Percentiles rank a stretch among this genome's conserved stretches.
Conservation (phyloP, 805 yeast species). For the Metschnikowia lachancei region DNA sequence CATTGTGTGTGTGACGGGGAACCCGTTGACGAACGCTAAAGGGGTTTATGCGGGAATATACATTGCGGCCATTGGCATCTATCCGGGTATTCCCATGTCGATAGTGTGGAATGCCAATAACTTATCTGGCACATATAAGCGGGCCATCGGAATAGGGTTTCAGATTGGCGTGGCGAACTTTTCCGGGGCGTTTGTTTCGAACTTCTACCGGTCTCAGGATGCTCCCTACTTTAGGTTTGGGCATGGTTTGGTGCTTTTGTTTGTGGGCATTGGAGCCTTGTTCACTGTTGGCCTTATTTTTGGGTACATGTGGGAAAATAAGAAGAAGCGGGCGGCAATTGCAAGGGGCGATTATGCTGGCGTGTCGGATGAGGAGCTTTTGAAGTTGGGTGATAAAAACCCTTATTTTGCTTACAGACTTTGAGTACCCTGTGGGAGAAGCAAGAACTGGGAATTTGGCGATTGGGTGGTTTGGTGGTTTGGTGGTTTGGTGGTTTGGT, state of each 20-base stretch:
- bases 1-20: slow-evolving; percentile 26
- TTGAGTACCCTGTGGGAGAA: too few relatives aligned
- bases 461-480: not conserved
- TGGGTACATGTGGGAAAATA: slow-evolving; percentile 6
- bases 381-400: slow-evolving; percentile 42
- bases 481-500: too few relatives aligned
- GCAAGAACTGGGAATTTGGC: not conserved
- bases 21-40: slow-evolving; percentile 22
- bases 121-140: slow-evolving; percentile 33
- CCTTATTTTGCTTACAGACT: slow-evolving; percentile 36
- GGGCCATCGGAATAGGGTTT: slow-evolving; percentile 40
- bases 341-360: slow-evolving; percentile 29
- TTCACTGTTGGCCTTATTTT: slow-evolving; percentile 1
- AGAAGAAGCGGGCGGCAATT: slow-evolving; percentile 13
- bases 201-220: slow-evolving; percentile 30
- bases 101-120: slow-evolving; percentile 39
- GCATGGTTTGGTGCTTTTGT: slow-evolving; percentile 32
- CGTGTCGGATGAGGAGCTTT: slow-evolving; percentile 26
- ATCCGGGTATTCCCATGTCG: slow-evolving; percentile 30
- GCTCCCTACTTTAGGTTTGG: slow-evolving; percentile 30
- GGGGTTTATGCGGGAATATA: slow-evolving; percentile 33
- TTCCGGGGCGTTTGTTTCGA: slow-evolving; percentile 36
- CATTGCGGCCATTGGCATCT: slow-evolving; percentile 30
- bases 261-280: slow-evolving; percentile 28
- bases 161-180: slow-evolving; percentile 41